Percentiles rank a stretch among this genome's conserved stretches.
Conservation (phyloP, 1,139 yeast species). For the Nadsonia commutata region DNA sequence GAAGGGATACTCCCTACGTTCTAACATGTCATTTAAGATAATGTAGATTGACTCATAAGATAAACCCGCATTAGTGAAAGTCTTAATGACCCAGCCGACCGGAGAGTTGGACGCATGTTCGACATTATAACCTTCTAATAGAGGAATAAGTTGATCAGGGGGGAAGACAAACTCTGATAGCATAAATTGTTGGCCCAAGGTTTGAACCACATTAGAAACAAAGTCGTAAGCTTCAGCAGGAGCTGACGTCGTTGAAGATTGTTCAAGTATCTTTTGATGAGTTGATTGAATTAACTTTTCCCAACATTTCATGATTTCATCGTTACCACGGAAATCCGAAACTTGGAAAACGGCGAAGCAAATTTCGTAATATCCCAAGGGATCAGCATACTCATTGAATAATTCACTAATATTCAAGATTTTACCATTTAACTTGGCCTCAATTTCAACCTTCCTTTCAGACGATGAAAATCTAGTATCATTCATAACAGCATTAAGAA, state of each 20-base stretch:
- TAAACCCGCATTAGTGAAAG: slow-evolving; percentile 66
- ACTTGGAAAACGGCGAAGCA: slow-evolving; percentile 66
- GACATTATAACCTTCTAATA: slow-evolving; percentile 25
- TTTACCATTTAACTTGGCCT: slow-evolving; percentile 43
- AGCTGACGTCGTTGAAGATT: background rate
- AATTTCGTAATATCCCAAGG: slow-evolving; percentile 73
- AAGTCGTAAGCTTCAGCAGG: slow-evolving; percentile 19
- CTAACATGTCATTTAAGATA: slow-evolving; percentile 52
- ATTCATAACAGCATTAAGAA: slow-evolving; percentile 40
- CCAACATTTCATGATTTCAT: slow-evolving; percentile 26
- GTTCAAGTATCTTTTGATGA: slow-evolving; percentile 15
- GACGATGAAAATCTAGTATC: slow-evolving; percentile 44
- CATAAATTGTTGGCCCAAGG: slow-evolving; percentile 34
- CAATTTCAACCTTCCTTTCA: slow-evolving; percentile 31
- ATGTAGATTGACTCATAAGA: slow-evolving; percentile 55
- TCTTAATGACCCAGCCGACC: slow-evolving; percentile 45
- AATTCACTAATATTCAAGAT: slow-evolving; percentile 62
- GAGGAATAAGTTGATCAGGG: slow-evolving; percentile 51
- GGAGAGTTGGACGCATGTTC: slow-evolving; percentile 28
- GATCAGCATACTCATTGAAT: slow-evolving; percentile 77
- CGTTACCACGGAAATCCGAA: slow-evolving; percentile 40
- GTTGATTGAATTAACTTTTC: slow-evolving; percentile 18
- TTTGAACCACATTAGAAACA: slow-evolving; percentile 27
- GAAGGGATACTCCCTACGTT: slow-evolving; percentile 27
- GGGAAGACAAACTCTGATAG: slow-evolving; percentile 71